These are phyloP conservation scores for Melocanna baccifera DNA, from an alignment of 176 grass and related monocot species.

Conservation along the genomic window DNA sequence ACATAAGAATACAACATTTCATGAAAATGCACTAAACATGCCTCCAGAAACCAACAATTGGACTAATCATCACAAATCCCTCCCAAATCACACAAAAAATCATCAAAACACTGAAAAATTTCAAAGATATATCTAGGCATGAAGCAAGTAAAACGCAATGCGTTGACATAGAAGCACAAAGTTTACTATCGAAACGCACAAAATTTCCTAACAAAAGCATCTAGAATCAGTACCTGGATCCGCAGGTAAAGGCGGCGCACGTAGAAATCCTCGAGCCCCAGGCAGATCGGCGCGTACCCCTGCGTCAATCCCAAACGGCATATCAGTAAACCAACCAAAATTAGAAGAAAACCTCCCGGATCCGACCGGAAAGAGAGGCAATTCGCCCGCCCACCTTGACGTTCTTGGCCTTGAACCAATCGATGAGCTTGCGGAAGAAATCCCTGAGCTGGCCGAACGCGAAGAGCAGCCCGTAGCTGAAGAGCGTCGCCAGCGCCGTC, in stretches of 20 bases:
- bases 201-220: constrained; percentile 9
- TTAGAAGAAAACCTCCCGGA: neutral
- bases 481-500: constrained; percentile 64
- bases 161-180: neutral
- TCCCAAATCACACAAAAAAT: neutral
- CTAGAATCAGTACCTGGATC: constrained; percentile 47
- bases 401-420: constrained; percentile 63
- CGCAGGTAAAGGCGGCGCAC: constrained; percentile 70
- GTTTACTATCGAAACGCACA: neutral
- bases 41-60: neutral
- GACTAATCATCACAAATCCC: neutral
- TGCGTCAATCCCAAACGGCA: constrained; percentile 13
- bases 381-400: constrained; percentile 42
- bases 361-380: neutral
- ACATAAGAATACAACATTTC: neutral
- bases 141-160: neutral
- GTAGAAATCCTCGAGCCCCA: constrained; percentile 86
- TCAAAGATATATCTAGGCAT: neutral
- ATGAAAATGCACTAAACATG: neutral
- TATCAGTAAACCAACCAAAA: constrained; percentile 17
- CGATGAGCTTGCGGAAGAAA: constrained; percentile 63
- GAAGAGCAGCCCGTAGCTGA: constrained; percentile 82
- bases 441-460: constrained; percentile 75
- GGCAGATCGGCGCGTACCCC: constrained; percentile 79
- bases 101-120: neutral